Evolutionary conservation across 2,329 filamentous ascomycete species (phyloP), one percentile per base, ranked within the genome.

Genomic region (Juglanconis juglandina): DNA sequence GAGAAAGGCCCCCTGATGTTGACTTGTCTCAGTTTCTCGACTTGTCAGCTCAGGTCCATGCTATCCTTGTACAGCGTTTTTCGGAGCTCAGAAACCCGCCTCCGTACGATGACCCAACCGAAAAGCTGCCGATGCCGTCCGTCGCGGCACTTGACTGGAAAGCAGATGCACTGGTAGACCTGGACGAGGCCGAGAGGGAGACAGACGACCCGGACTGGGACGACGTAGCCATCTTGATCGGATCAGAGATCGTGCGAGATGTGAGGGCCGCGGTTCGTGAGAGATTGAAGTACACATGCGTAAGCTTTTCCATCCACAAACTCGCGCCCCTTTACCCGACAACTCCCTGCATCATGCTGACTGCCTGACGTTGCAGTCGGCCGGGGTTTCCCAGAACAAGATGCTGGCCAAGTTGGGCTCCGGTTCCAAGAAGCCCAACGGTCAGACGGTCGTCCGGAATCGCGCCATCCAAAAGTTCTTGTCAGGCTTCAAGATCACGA

Each of bases 351-450:
- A 9, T 11, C 32, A 5, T 47, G 44, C 44, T 56, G 53, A 41
- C 9, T 9, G 17, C 24, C 52, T 44, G 52, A 52, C 47, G 10
- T 9, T 35, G 39, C 48, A 58, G 55, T 58, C 55, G 37, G 94
- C 87, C 0, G 95, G 95, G 6, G 80, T 99, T 64, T 90, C 92
- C 35, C 85, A 84, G 65, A 99, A 97, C 78, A 99, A 98, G 76
- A 92, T 97, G 84, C 80, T 99, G 62, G 92, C 93, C 63, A 99
- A 99, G 77, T 79, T 99, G 59, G 95, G 94, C 35, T 96, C 92
- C 32, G 92, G 85, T 6, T 87, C 93, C 77, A 93, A 92, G 76
- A 99, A 99, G 73, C 95, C 95, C 39, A 95, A 97, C 70, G 86
- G 89, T 66, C 95, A 99, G 75, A 98, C 94, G 0, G 86, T 98